Conservation (phyloP, 1,139 yeast genomes). For the Trichomonascaceae sp. region DNA sequence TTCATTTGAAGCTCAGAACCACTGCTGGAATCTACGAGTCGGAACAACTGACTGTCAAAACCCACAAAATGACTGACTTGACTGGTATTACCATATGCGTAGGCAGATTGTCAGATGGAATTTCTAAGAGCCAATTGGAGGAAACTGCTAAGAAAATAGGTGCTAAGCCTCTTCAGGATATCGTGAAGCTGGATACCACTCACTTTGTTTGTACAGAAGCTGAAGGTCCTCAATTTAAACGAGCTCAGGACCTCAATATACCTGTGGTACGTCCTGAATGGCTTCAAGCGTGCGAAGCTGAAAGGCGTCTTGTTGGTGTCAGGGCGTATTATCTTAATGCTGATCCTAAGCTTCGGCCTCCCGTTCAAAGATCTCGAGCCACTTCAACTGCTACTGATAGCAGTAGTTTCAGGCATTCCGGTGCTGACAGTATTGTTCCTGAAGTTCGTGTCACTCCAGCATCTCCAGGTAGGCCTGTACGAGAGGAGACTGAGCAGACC, state of each 20-base stretch:
- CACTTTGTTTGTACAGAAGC: constrained; percentile 82
- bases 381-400: constrained; percentile 23
- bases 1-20: constrained; percentile 75
- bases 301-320: constrained; percentile 87
- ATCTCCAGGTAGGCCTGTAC: neutral
- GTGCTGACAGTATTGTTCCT: constrained; percentile 4
- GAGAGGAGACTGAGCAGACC: neutral
- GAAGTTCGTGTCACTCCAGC: constrained; percentile 8
- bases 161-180: constrained; percentile 71
- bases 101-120: constrained; percentile 58
- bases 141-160: constrained; percentile 64
- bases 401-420: constrained; percentile 9
- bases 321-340: constrained; percentile 50
- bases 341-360: constrained; percentile 33
- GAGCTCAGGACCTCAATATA: constrained; percentile 80
- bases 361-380: constrained; percentile 27
- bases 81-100: constrained; percentile 89
- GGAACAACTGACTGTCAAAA: constrained; percentile 60
- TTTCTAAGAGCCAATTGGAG: constrained; percentile 55
- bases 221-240: constrained; percentile 57
- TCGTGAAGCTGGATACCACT: constrained; percentile 85
- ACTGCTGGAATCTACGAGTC: constrained; percentile 82
- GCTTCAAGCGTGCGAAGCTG: constrained; percentile 90
- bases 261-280: constrained; percentile 97
- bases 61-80: constrained; percentile 95